phyloP scores from a whole-genome alignment of 1,139 yeast genomes.

The Yueomyces sp. region DNA sequence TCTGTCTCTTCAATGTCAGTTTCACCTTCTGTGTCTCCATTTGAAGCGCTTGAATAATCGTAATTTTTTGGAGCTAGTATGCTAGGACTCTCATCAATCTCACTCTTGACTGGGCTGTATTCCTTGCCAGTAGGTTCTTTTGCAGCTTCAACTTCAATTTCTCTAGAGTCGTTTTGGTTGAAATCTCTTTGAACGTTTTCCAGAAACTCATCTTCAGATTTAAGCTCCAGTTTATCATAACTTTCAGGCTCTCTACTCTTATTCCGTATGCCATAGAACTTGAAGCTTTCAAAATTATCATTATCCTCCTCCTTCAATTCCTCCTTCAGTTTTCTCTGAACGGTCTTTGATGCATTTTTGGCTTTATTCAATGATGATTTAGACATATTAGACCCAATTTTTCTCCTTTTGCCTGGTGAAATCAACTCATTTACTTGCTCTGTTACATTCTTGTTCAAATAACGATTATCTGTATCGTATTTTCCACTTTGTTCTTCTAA shows the following conservation, averaged over 20 bases:
- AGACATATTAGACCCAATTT: constrained; percentile 1
- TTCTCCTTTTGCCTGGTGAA: constrained; percentile 17
- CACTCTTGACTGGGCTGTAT: too few relatives aligned
- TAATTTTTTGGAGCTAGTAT: too few relatives aligned
- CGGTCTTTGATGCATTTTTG: constrained; percentile 1
- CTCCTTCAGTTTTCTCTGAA: constrained; percentile 2
- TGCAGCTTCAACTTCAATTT: too few relatives aligned
- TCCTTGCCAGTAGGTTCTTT: too few relatives aligned
- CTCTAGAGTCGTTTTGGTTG: too few relatives aligned
- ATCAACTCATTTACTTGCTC: constrained; percentile 11
- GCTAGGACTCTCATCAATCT: too few relatives aligned
- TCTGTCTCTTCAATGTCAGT: background rate
- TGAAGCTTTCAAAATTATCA: constrained; percentile 7
- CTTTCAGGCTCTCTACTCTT: background rate
- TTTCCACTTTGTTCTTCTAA: constrained; percentile 3
- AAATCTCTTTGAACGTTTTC: too few relatives aligned
- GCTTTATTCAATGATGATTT: background rate
- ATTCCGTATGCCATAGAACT: constrained; percentile 7
- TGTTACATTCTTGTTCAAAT: constrained; percentile 11
- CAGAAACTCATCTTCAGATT: background rate
- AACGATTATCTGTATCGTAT: constrained; percentile 8
- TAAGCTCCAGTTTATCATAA: background rate
- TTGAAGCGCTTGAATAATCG: too few relatives aligned
- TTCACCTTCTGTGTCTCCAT: too few relatives aligned
- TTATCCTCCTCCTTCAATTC: background rate